Percentiles rank a stretch among this genome's conserved stretches.
Evolutionary conservation across 129 eudicot genomes (phyloP).

Genomic region (Flaveria linearis): DNA sequence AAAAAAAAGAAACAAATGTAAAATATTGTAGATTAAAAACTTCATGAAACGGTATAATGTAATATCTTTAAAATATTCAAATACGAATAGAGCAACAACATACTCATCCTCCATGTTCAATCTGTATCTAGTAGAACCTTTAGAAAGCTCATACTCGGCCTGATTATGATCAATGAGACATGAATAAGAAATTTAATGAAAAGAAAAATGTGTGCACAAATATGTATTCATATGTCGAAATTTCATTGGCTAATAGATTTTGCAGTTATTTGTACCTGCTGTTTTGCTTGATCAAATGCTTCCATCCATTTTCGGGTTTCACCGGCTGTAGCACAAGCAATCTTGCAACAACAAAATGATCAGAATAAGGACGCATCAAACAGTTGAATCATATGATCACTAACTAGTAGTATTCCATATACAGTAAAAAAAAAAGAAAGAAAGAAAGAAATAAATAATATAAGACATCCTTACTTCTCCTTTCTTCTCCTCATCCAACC

Average conservation of each 20-base stretch:
- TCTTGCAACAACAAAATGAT: conserved; percentile 55
- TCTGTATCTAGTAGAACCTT: conserved; percentile 62
- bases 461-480: conserved; percentile 78
- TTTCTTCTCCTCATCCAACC: conserved; percentile 82
- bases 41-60: background rate
- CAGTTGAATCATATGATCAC: background rate
- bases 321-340: conserved; percentile 93
- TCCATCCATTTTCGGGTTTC: conserved; percentile 91
- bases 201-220: background rate
- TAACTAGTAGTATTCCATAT: background rate
- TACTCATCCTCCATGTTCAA: conserved; percentile 81
- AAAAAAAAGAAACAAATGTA: background rate
- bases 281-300: conserved; percentile 91
- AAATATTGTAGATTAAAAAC: background rate
- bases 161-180: conserved; percentile 28
- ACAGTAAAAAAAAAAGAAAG: background rate
- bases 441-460: background rate
- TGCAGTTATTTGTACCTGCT: conserved; percentile 49
- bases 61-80: background rate
- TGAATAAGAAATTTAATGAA: conserved; percentile 17
- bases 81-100: background rate
- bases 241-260: background rate
- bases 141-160: conserved; percentile 85
- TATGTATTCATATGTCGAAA: background rate
- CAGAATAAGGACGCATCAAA: conserved; percentile 6